Percentiles rank a stretch among this genome's conserved stretches.
Evolutionary conservation across 257 asterid genomes (phyloP).

Genomic region (Gardenia jasminoides): DNA sequence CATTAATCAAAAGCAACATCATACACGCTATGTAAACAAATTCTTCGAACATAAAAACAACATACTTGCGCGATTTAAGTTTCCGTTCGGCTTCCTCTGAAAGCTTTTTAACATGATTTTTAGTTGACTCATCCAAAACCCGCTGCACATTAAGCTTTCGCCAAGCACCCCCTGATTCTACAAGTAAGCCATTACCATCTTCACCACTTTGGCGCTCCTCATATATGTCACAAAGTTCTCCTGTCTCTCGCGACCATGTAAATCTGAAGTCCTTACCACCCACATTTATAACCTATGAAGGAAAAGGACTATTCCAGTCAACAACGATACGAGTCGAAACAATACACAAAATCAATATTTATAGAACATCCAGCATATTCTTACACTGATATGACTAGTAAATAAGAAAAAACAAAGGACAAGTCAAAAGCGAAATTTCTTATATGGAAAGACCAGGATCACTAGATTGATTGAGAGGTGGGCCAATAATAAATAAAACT

Average conservation of each 20-base stretch:
- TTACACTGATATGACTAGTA: not conserved
- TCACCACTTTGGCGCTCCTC: slow-evolving; percentile 90
- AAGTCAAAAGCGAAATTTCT: not conserved
- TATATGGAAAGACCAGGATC: not conserved
- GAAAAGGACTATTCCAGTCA: not conserved
- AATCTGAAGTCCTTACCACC: slow-evolving; percentile 87
- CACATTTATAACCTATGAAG: slow-evolving; percentile 65
- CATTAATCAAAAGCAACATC: not conserved
- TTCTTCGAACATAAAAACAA: slow-evolving; percentile 13
- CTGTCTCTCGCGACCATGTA: slow-evolving; percentile 87
- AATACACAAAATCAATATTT: not conserved
- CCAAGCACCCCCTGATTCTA: slow-evolving; percentile 92
- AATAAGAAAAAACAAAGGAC: not conserved
- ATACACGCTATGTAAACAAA: not conserved
- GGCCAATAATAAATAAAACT: not conserved
- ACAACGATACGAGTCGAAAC: slow-evolving; percentile 2
- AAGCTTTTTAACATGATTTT: slow-evolving; percentile 84
- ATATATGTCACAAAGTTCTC: slow-evolving; percentile 86
- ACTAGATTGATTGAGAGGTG: not conserved
- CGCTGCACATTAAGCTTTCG: slow-evolving; percentile 91
- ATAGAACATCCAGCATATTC: not conserved
- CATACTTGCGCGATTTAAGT: slow-evolving; percentile 76
- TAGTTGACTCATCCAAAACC: slow-evolving; percentile 86
- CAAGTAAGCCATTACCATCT: slow-evolving; percentile 81
- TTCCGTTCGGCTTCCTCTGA: slow-evolving; percentile 93